A percentile compares a stretch with the other conserved stretches of the same genome.
phyloP scores from a whole-genome alignment of 2,329 filamentous ascomycete genomes.

The Alternaria arborescens region DNA sequence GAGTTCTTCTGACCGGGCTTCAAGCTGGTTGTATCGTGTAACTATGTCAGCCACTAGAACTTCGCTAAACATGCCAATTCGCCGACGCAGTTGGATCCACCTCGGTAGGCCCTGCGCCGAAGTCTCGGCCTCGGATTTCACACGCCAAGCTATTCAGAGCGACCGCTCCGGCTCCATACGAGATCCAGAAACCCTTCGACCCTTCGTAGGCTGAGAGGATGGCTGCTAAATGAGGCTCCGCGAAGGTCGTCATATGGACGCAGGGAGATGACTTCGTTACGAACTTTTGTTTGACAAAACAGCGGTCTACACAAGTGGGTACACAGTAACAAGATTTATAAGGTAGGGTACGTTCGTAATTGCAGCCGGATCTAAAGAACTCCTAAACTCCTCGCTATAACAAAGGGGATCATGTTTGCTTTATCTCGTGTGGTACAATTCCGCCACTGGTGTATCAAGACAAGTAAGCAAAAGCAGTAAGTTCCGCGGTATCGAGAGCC shows the following conservation, averaged over 20 bases:
- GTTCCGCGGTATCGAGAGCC: background rate
- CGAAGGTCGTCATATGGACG: background rate
- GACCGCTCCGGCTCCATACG: background rate
- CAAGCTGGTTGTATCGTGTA: background rate
- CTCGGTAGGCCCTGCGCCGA: background rate
- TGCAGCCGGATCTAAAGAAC: background rate
- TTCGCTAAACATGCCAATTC: background rate
- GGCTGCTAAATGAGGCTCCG: background rate
- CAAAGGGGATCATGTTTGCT: background rate
- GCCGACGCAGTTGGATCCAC: background rate
- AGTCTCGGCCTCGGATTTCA: background rate
- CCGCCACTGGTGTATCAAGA: background rate
- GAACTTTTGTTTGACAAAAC: background rate
- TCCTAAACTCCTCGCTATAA: background rate
- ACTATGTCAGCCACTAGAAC: background rate
- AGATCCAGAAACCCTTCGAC: background rate
- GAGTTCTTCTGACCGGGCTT: background rate
- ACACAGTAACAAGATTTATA: background rate
- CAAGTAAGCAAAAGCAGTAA: background rate
- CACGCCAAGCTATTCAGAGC: background rate
- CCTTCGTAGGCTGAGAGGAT: background rate
- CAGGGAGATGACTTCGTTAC: background rate
- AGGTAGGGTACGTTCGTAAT: background rate
- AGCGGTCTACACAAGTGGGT: background rate
- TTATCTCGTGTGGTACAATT: background rate